Evolutionary conservation across 2,329 filamentous ascomycete species (phyloP).

Genomic region (Exserohilum turcica): DNA sequence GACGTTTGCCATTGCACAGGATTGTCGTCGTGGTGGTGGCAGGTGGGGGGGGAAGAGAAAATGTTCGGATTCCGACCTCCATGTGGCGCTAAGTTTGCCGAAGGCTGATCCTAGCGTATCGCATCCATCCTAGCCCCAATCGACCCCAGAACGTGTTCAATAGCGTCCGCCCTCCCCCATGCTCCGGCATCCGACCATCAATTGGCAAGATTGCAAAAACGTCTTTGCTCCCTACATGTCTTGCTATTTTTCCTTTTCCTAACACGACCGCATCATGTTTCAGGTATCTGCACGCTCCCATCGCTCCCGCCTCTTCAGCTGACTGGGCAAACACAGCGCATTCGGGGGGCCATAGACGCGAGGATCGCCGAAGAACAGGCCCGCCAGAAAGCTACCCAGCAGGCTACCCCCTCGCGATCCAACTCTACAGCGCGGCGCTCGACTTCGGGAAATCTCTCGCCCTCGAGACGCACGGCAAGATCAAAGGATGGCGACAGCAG

Average conservation of each 20-base stretch:
- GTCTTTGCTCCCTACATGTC: slow-evolving; percentile 8
- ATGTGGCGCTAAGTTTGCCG: slow-evolving; percentile 16
- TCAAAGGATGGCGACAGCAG: slow-evolving; percentile 41
- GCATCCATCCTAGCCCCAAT: slow-evolving; percentile 9
- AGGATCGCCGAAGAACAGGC: slow-evolving; percentile 92
- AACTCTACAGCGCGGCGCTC: slow-evolving; percentile 54
- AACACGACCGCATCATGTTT: slow-evolving; percentile 40
- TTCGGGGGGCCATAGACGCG: slow-evolving; percentile 83
- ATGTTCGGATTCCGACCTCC: slow-evolving; percentile 11
- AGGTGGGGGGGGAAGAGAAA: slow-evolving; percentile 7
- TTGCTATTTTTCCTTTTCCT: slow-evolving; percentile 16
- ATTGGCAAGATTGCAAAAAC: neutral
- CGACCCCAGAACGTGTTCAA: slow-evolving; percentile 17
- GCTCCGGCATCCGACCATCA: neutral
- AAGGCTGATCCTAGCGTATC: slow-evolving; percentile 12
- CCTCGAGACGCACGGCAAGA: slow-evolving; percentile 41
- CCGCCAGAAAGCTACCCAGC: slow-evolving; percentile 63
- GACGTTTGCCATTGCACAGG: slow-evolving; percentile 65
- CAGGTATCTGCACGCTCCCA: slow-evolving; percentile 29
- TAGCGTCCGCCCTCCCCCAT: slow-evolving; percentile 2
- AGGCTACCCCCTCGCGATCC: slow-evolving; percentile 52
- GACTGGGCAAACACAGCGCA: slow-evolving; percentile 60
- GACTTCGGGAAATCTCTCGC: slow-evolving; percentile 51
- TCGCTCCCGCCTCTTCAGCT: slow-evolving; percentile 18
- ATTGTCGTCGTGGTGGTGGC: slow-evolving; percentile 15